phyloP scores from a whole-genome alignment of 768 basidiomycete genomes.

The Cystofilobasidium capitatum region DNA sequence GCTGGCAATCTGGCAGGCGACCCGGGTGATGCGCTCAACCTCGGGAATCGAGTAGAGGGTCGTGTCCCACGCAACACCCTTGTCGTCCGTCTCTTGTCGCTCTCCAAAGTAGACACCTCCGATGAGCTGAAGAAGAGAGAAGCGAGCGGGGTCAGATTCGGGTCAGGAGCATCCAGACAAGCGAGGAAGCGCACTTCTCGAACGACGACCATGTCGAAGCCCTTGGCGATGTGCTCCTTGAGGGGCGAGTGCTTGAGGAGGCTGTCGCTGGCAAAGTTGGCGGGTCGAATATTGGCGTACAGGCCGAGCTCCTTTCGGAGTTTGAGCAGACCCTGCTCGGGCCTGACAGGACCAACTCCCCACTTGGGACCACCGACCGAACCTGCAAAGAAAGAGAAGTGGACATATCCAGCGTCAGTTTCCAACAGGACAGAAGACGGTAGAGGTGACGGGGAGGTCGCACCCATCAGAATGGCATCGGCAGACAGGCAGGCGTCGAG shows the following conservation, averaged over 20 bases:
- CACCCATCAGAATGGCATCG: slow-evolving; percentile 93
- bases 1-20: slow-evolving; percentile 86
- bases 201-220: slow-evolving; percentile 77
- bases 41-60: slow-evolving; percentile 87
- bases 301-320: slow-evolving; percentile 88
- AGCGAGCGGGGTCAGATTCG: background rate
- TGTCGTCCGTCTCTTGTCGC: slow-evolving; percentile 72
- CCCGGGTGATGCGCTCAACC: slow-evolving; percentile 86
- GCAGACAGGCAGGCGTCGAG: slow-evolving; percentile 81
- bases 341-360: slow-evolving; percentile 83
- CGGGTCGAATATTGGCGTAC: slow-evolving; percentile 96
- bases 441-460: slow-evolving; percentile 28
- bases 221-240: slow-evolving; percentile 67
- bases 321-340: slow-evolving; percentile 77
- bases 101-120: slow-evolving; percentile 61
- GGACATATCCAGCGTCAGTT: background rate
- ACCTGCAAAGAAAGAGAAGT: slow-evolving; percentile 46
- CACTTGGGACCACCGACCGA: slow-evolving; percentile 99
- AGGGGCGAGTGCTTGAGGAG: slow-evolving; percentile 81
- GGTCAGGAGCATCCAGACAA: background rate
- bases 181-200: slow-evolving; percentile 55
- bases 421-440: background rate
- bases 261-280: slow-evolving; percentile 85
- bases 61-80: slow-evolving; percentile 70
- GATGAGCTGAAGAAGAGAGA: slow-evolving; percentile 13